phyloP scores from a whole-genome alignment of 441 rosid species.

The Corymbia citriodora region DNA sequence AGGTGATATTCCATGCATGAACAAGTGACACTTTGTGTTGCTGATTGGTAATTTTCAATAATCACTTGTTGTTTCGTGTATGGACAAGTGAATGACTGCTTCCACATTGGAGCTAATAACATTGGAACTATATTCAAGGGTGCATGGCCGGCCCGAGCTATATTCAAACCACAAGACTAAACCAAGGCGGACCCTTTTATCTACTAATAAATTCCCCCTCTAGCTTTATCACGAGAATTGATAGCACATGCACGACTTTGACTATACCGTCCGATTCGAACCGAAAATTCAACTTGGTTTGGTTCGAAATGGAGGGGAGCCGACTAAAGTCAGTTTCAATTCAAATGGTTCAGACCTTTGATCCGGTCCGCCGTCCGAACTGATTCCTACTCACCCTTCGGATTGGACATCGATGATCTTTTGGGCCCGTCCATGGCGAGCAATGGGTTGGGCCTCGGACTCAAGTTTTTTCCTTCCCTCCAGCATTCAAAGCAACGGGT shows the following conservation, averaged over 20 bases:
- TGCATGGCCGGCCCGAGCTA: rapidly evolving
- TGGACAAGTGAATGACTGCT: neutral
- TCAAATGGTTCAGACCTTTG: neutral
- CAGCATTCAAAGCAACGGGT: neutral
- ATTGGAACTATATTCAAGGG: neutral
- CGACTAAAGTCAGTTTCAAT: neutral
- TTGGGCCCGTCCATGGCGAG: neutral
- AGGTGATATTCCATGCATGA: neutral
- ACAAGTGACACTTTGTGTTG: neutral
- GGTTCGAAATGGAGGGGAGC: neutral
- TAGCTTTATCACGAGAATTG: neutral
- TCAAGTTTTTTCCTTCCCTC: neutral
- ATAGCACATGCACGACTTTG: neutral
- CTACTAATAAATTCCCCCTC: neutral
- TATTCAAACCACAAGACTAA: rapidly evolving
- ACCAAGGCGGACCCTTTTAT: neutral
- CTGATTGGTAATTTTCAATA: neutral
- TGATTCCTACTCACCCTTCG: neutral
- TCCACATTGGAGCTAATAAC: neutral
- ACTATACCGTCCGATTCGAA: neutral
- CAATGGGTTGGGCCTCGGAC: neutral
- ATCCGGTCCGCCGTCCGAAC: neutral
- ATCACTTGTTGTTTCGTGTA: rapidly evolving
- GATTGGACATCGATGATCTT: neutral
- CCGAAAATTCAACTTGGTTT: neutral